These are phyloP conservation scores for Paratinospora sagittata DNA, from an alignment of 164 flowering plant genomes.

Conservation along the genomic window DNA sequence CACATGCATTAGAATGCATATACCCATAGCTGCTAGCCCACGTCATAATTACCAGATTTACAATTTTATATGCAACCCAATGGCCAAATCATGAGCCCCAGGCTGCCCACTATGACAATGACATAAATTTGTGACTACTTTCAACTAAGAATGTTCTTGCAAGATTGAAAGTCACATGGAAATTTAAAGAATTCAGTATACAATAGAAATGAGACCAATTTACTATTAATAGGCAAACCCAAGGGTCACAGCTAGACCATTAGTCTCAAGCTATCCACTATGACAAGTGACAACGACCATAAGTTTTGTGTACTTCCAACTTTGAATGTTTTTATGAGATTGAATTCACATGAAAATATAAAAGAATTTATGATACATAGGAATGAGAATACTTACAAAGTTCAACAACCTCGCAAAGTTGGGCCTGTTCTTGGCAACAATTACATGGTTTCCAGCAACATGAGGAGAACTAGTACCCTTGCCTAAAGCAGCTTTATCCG, in stretches of 20 bases:
- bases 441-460: slow-evolving; percentile 45
- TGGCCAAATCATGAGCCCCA: neutral
- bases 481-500: slow-evolving; percentile 35
- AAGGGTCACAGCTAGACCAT: too few relatives aligned
- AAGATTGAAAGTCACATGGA: too few relatives aligned
- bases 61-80: neutral
- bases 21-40: neutral
- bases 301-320: neutral
- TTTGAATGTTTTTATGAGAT: neutral
- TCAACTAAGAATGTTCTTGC: neutral
- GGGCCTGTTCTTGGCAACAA: slow-evolving; percentile 46
- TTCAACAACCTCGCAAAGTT: slow-evolving; percentile 51
- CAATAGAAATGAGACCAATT: too few relatives aligned
- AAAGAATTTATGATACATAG: neutral
- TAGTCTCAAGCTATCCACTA: too few relatives aligned
- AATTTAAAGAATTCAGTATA: too few relatives aligned
- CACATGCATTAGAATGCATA: too few relatives aligned
- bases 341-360: neutral
- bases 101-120: neutral
- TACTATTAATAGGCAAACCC: too few relatives aligned
- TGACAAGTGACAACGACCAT: too few relatives aligned
- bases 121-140: neutral
- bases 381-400: slow-evolving; percentile 51
- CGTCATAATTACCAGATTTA: neutral
- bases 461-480: slow-evolving; percentile 40